A percentile compares a stretch with the other conserved stretches of the same genome.
Conservation (phyloP, 768 basidiomycete genomes). For the Termitomyces sp. region DNA sequence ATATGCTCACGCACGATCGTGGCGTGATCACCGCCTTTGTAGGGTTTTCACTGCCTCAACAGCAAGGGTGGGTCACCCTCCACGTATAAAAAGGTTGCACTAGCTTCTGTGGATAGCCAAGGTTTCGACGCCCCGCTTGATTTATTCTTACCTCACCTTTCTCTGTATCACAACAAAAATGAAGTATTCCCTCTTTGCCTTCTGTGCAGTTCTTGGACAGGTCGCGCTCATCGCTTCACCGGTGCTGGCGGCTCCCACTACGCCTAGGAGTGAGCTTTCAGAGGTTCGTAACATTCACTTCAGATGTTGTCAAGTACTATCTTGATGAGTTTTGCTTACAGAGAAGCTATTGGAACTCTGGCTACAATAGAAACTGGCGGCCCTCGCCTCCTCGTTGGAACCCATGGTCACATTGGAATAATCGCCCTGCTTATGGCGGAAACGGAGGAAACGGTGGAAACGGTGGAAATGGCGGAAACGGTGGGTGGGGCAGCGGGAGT, state of each 20-base stretch:
- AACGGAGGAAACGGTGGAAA: not conserved
- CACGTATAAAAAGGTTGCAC: not conserved
- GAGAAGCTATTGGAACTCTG: not conserved
- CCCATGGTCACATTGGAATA: constrained; percentile 1
- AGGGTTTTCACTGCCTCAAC: not conserved
- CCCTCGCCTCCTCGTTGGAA: constrained; percentile 5
- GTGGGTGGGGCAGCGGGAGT: not conserved
- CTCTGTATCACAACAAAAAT: not conserved
- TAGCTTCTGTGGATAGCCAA: not conserved
- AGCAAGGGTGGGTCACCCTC: not conserved
- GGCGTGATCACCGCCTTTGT: not conserved
- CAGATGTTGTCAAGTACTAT: no score
- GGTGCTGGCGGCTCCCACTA: not conserved
- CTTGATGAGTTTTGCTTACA: not conserved
- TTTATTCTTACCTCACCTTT: not conserved
- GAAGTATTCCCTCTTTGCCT: not conserved
- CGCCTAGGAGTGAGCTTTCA: not conserved
- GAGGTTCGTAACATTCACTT: not conserved
- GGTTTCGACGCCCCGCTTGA: not conserved
- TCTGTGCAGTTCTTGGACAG: constrained; percentile 1
- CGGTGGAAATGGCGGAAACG: not conserved
- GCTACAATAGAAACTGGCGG: constrained; percentile 1
- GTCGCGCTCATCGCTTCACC: not conserved
- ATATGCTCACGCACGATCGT: not conserved
- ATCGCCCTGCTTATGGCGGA: not conserved